Base-by-base conservation (phyloP, 1,284 basidiomycete species). In the Kalmanozyma brasiliensis region DNA sequence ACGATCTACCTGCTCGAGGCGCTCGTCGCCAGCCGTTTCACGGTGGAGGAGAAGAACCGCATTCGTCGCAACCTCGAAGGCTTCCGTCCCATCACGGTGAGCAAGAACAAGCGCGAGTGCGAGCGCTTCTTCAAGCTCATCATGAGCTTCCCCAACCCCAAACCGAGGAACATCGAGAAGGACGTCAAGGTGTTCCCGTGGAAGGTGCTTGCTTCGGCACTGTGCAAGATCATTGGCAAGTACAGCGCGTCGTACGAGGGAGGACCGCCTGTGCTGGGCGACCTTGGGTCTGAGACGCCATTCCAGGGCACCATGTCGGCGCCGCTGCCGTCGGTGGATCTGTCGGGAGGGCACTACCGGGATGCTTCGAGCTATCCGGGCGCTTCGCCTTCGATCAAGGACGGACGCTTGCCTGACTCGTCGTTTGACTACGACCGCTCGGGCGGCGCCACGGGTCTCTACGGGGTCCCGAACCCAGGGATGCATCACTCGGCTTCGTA, bases 131-230 rank as follows among this genome's bases (percentile, higher is more conserved):
- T 97, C 86, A 89, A 91, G 83, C 87, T 89, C 69, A 94, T 98
- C 84, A 97, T 98, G 94, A 89, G 91, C 55, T 95, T 96, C 79
- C 91, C 92, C 0, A 88, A 91, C 53, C 94, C 94, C 3, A 94
- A 93, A 82, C 94, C 94, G 6, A 86, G 95, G 49, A 94, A 95
- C 82, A 98, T 98, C 65, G 94, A 97, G 83, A 97, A 98, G 86
- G 93, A 96, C 78, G 87, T 98, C 81, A 98, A 98, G 84, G 93
- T 97, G 2, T 98, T 98, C 79, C 89, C 90, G n/a, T 98, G 94
- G 94, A 87, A 87, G 40, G 85, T 89, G 45, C 86, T 98, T 11
- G 87, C 87, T 7, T 87, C 89, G 60, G 93, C 93, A 0, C 83
- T 98, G 58, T 89, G 92, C 68, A 97, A 96, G 85, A 94, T 97